Base-by-base conservation (phyloP, 805 yeast species). In the Zygoascus flipseniorum region DNA sequence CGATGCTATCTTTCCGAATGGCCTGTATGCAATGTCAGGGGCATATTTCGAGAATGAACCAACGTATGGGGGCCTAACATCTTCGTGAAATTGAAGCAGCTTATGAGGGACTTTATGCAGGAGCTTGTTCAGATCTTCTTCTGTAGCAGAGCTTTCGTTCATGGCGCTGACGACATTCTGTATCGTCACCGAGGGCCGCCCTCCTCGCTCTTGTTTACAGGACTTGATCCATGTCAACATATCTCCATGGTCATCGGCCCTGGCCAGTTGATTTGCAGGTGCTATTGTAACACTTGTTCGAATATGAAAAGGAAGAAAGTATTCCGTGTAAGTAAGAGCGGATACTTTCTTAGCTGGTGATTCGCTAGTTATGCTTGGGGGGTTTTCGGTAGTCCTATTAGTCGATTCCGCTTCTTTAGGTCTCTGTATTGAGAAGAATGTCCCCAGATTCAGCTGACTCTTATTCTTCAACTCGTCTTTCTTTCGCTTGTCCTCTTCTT, bases 51-150 rank as follows among this genome's bases (percentile, higher is more conserved):
- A 75, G 53, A 72, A 79, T 0, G 85, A 76, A 1, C 85, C 85
- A 37, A 70, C 70, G 60, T 75, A 81, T 8, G 83, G 78, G 5
- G 82, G 77, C 35, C 76, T 69, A 8, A 75, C 65, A 58, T 79
- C 79, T 56, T 80, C 85, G 56, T 77, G 75, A 60, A 73, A 72
- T 43, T 67, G 67, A 11, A 73, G 50, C 51, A 65, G 63, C 47
- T 66, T 64, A 1, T 60, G 54, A 2, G 72, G 70, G 6, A 69
- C 50, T n/a, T 47, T 35, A n/a, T 52, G 43, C 16, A 67, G 55
- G 47, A 51, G 28, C 10, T 13, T 52, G 3, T 51, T 53, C 1
- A 59, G 50, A 8, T 55, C 54, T 8, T 51, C 49, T 53, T 62
- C 63, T 37, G 63, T 43, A 31, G 55, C 28, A n/a, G 50, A 52